Base-by-base conservation (phyloP, 2,329 filamentous ascomycete species). In the Amylocarpus encephaloides region DNA sequence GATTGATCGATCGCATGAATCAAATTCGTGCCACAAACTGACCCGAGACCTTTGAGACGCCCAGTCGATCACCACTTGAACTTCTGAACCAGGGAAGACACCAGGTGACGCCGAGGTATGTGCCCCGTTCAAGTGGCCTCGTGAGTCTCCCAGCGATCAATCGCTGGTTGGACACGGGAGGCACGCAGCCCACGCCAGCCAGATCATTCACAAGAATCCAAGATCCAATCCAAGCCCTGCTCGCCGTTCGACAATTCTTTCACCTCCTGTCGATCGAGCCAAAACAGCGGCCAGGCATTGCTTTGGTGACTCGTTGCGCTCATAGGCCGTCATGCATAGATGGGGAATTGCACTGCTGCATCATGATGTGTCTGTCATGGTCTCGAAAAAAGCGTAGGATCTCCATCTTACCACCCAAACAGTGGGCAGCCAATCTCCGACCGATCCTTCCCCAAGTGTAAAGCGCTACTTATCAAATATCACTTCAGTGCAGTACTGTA, bases 301-400 rank as follows among this genome's bases (percentile, higher is more conserved):
- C 4, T 26, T 26, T 26, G 7, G 22, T 26, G 22, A 26, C 22
- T 26, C 22, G 4, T 26, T 39, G 15, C 46, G 30, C 39, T 32
- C 36, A 35, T 42, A 19, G 35, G 30, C 30, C 12, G 16, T 18
- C 35, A 30, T 43, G 39, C 38, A 47, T 49, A 50, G 51, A 52
- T 49, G 41, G 50, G 53, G 45, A 50, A 53, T 53, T 49, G 53
- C 46, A 49, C 46, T 42, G 53, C 59, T 61, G 60, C 60, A 62
- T 49, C 52, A 59, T 62, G 60, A 62, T 62, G 60, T 62, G 60
- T 47, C 26, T 39, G 26, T 62, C 60, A 61, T 61, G 47, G 54
- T 51, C 53, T 50, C 52, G 34, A 52, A 39, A 44, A 56, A 49
- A 53, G 52, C 45, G 43, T 44, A 55, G 52, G 56, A 59, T 60